phyloP scores from a whole-genome alignment of 495 filamentous ascomycete species.

The Penicillium cinerascens region DNA sequence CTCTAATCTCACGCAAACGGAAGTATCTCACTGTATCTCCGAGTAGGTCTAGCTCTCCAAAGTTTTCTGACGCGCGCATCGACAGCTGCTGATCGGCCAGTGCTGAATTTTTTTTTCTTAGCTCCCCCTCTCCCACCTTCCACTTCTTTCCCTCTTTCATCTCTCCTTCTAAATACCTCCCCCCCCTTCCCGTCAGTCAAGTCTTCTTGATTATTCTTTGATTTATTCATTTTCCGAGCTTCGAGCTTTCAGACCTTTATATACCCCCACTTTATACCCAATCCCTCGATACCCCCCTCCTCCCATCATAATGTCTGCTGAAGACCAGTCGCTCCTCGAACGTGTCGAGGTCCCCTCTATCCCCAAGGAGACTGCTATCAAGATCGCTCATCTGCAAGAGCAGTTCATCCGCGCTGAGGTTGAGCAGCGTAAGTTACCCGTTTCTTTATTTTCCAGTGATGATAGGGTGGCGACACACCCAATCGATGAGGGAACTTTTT shows the following conservation, averaged over 20 bases:
- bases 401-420: slow-evolving; percentile 37
- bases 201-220: not conserved
- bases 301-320: slow-evolving; percentile 24
- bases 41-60: slow-evolving; percentile 11
- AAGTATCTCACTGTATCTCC: slow-evolving; percentile 1
- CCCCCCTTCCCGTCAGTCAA: not conserved
- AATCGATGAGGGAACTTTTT: not conserved
- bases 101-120: slow-evolving; percentile 13
- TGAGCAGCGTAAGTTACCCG: slow-evolving; percentile 37
- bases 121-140: slow-evolving; percentile 1
- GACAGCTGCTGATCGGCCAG: slow-evolving; percentile 18
- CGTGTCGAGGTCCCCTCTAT: slow-evolving; percentile 33
- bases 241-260: slow-evolving; percentile 6
- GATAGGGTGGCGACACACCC: not conserved
- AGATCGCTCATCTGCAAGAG: slow-evolving; percentile 38
- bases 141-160: slow-evolving; percentile 11
- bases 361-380: slow-evolving; percentile 26
- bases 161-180: not conserved
- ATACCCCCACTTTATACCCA: not conserved
- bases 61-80: slow-evolving; percentile 12
- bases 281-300: not conserved
- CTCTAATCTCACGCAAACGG: not conserved
- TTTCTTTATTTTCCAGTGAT: not conserved
- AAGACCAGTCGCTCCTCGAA: slow-evolving; percentile 29
- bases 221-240: not conserved